phyloP scores from a whole-genome alignment of 108 stramenopile genomes.

The Fragilaria radians region DNA sequence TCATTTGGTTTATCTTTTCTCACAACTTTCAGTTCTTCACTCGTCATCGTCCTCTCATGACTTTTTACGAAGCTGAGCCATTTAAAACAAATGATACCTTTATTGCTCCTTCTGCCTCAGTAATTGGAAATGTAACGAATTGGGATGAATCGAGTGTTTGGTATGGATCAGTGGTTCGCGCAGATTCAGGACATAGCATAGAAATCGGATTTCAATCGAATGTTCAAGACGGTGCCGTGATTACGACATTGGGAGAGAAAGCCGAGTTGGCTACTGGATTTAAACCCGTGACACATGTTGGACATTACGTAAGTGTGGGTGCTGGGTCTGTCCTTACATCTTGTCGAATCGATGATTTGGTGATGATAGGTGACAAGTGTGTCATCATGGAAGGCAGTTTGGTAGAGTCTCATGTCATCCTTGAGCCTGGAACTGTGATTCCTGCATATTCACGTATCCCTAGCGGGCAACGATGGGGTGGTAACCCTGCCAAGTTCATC shows the following conservation, averaged over 20 bases:
- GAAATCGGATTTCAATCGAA: slow-evolving; percentile 78
- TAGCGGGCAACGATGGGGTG: slow-evolving; percentile 85
- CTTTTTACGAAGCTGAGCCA: slow-evolving; percentile 58
- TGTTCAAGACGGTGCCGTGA: slow-evolving; percentile 87
- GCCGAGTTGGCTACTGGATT: slow-evolving; percentile 65
- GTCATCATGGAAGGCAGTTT: slow-evolving; percentile 84
- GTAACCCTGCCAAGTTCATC: slow-evolving; percentile 85
- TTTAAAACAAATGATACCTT: slow-evolving; percentile 90
- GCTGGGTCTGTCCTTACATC: slow-evolving; percentile 74
- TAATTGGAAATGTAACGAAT: slow-evolving; percentile 95
- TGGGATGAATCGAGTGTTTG: slow-evolving; percentile 93
- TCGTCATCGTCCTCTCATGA: slow-evolving; percentile 81
- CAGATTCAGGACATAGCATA: slow-evolving; percentile 77
- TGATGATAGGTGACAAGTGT: slow-evolving; percentile 81
- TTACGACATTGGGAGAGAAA: slow-evolving; percentile 65
- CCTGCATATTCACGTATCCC: slow-evolving; percentile 81
- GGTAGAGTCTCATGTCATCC: slow-evolving; percentile 75
- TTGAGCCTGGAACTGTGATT: slow-evolving; percentile 90
- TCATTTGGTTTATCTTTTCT: not conserved
- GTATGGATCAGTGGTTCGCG: slow-evolving; percentile 95
- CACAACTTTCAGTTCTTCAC: slow-evolving; percentile 39
- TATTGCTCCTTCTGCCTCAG: slow-evolving; percentile 93
- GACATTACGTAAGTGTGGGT: slow-evolving; percentile 79
- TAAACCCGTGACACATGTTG: slow-evolving; percentile 74
- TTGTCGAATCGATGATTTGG: slow-evolving; percentile 80